These are phyloP conservation scores for Colletotrichum sp. DNA, from an alignment of 2,329 filamentous ascomycete genomes.

Conservation along the genomic window DNA sequence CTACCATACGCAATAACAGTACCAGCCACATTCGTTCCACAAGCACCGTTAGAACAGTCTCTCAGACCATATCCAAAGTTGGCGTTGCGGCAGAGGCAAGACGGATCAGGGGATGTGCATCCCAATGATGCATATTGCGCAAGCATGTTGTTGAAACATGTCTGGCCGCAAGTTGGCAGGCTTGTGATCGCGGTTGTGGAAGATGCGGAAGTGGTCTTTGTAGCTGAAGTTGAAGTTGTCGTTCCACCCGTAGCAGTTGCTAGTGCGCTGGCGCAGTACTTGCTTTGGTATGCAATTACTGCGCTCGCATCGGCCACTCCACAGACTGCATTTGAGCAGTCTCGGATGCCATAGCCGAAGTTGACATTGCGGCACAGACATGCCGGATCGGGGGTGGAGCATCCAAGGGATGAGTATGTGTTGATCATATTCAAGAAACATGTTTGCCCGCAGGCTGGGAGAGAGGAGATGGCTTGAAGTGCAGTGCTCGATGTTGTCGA, in stretches of 20 bases:
- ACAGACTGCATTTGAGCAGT: constrained; percentile 9
- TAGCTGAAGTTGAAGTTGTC: not conserved
- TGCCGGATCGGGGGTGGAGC: not conserved
- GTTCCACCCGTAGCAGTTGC: not conserved
- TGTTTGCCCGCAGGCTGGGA: not conserved
- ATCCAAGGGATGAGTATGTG: constrained; percentile 8
- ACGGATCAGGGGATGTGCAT: not conserved
- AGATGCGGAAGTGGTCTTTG: not conserved
- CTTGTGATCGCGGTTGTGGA: not conserved
- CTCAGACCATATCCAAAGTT: not conserved
- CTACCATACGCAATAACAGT: not conserved
- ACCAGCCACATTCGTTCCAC: not conserved
- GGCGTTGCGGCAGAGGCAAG: not conserved
- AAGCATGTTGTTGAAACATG: not conserved
- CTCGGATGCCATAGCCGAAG: constrained; percentile 19
- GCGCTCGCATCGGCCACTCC: constrained; percentile 1
- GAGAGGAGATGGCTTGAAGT: not conserved
- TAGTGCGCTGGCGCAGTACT: constrained; percentile 3
- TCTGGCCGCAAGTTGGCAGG: not conserved
- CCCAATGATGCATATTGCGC: not conserved
- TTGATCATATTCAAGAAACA: not conserved
- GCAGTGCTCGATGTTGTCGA: not conserved
- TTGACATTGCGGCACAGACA: constrained; percentile 20
- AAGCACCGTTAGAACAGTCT: not conserved
- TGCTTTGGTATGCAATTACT: constrained; percentile 8